Conservation (phyloP, 1,284 basidiomycete species). For the Apiotrichum sp. region DNA sequence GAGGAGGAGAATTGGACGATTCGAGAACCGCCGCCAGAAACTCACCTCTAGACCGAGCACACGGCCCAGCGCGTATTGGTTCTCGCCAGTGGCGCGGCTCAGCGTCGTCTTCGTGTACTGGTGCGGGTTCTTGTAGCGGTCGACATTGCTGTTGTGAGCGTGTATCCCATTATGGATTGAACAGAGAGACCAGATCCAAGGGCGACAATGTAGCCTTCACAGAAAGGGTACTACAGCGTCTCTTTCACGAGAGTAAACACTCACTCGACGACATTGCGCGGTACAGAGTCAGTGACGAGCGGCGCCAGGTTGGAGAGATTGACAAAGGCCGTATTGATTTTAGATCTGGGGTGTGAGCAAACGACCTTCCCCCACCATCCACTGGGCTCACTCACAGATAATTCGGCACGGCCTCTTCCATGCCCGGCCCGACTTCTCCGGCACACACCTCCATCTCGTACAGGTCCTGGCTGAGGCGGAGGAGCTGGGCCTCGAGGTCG, state of each 20-base stretch:
- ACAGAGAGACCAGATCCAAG: not conserved
- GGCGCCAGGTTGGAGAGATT: constrained; percentile 25
- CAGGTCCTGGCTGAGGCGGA: constrained; percentile 36
- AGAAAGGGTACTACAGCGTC: not conserved
- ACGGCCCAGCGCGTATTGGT: constrained; percentile 41
- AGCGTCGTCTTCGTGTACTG: constrained; percentile 32
- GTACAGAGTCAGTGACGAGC: constrained; percentile 36
- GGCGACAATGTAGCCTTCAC: not conserved
- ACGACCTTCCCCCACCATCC: not conserved
- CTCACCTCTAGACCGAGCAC: constrained; percentile 40
- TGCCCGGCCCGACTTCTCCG: constrained; percentile 34
- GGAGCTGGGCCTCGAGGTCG: constrained; percentile 30
- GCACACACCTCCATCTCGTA: constrained; percentile 45
- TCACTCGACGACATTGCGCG: constrained; percentile 36
- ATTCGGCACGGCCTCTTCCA: constrained; percentile 32
- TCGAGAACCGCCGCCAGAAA: not conserved
- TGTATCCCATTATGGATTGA: not conserved
- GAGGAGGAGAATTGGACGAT: not conserved
- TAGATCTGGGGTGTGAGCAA: constrained; percentile 15
- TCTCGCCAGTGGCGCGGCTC: constrained; percentile 38
- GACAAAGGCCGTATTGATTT: constrained; percentile 29
- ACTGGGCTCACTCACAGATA: constrained; percentile 28
- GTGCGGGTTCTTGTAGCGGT: constrained; percentile 33
- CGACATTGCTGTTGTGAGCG: constrained; percentile 20
- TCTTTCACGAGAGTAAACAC: constrained; percentile 1